Percentiles rank a stretch among this genome's conserved stretches.
Conservation (phyloP, 805 yeast genomes). For the Candida namnaoensis region DNA sequence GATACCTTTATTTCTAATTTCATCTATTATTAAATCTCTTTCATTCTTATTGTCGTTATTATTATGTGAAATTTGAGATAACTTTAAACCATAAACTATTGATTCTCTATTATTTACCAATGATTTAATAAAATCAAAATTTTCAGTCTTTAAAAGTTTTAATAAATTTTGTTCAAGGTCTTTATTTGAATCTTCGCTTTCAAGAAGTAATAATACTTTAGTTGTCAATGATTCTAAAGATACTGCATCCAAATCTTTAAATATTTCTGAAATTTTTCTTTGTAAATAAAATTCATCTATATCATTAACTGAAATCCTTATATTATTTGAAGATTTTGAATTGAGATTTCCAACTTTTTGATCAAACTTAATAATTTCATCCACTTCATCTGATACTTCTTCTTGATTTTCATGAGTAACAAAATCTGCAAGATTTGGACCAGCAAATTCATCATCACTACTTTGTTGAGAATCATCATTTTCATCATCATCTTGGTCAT, state of each 20-base stretch:
- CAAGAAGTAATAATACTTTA: slow-evolving; percentile 31
- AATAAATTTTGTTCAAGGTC: slow-evolving; percentile 47
- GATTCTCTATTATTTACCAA: slow-evolving; percentile 41
- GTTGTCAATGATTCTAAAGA: slow-evolving; percentile 29
- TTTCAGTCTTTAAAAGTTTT: slow-evolving; percentile 42
- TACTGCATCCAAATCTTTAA: slow-evolving; percentile 28
- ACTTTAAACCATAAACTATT: slow-evolving; percentile 45
- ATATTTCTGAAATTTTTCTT: slow-evolving; percentile 31
- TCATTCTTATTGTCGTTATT: slow-evolving; percentile 25
- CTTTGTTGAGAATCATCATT: slow-evolving; percentile 20
- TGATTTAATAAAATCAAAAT: slow-evolving; percentile 37
- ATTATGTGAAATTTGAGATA: slow-evolving; percentile 25
- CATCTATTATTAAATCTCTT: slow-evolving; percentile 20
- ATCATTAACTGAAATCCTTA: slow-evolving; percentile 20
- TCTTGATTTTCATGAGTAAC: slow-evolving; percentile 14
- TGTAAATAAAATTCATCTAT: slow-evolving; percentile 48
- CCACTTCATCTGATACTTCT: slow-evolving; percentile 12
- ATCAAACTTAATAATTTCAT: slow-evolving; percentile 12
- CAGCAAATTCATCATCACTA: slow-evolving; percentile 20
- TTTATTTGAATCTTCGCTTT: slow-evolving; percentile 24
- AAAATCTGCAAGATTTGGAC: slow-evolving; percentile 19
- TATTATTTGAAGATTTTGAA: too few relatives aligned
- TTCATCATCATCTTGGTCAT: slow-evolving; percentile 27
- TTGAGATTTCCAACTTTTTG: too few relatives aligned
- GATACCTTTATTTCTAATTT: slow-evolving; percentile 36